Percentiles rank a stretch among this genome's conserved stretches.
Evolutionary conservation across 768 basidiomycete genomes (phyloP).

Genomic region (Boletus eberwhitei): DNA sequence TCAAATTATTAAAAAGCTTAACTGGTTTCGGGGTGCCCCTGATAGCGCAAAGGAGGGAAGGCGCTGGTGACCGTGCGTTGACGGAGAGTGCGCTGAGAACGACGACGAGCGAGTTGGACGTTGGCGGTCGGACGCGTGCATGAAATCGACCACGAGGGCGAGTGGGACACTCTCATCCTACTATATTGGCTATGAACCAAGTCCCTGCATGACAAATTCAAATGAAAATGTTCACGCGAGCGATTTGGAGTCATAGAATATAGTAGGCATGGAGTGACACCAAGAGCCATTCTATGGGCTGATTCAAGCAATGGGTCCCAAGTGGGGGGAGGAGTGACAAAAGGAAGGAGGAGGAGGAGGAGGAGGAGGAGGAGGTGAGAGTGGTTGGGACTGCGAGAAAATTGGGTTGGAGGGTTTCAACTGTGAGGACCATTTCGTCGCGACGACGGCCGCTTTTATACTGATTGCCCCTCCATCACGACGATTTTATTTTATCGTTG

Average conservation of each 20-base stretch:
- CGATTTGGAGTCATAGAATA: slow-evolving; percentile 41
- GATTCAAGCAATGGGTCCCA: slow-evolving; percentile 12
- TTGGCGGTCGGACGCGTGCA: not conserved
- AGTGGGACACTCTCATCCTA: slow-evolving; percentile 40
- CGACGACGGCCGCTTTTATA: slow-evolving; percentile 20
- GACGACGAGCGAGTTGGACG: not conserved
- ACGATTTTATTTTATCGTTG: no score
- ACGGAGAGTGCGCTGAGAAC: not conserved
- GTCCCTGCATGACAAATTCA: slow-evolving; percentile 32
- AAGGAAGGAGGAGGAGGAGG: no score
- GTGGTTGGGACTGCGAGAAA: slow-evolving; percentile 23
- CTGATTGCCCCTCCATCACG: not conserved
- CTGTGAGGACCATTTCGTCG: not conserved
- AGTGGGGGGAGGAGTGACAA: not conserved
- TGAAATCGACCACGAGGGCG: slow-evolving; percentile 11
- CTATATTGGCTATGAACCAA: slow-evolving; percentile 64
- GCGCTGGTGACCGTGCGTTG: not conserved
- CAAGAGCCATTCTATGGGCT: slow-evolving; percentile 19
- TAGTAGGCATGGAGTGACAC: slow-evolving; percentile 31
- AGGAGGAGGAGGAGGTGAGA: not conserved
- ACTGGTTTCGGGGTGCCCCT: slow-evolving; percentile 1
- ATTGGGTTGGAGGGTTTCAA: slow-evolving; percentile 3
- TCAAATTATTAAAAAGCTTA: slow-evolving; percentile 29
- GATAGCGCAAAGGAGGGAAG: not conserved
- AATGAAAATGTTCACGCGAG: slow-evolving; percentile 29